phyloP scores from a whole-genome alignment of 495 filamentous ascomycete species.

The Trypethelium eluteriae region DNA sequence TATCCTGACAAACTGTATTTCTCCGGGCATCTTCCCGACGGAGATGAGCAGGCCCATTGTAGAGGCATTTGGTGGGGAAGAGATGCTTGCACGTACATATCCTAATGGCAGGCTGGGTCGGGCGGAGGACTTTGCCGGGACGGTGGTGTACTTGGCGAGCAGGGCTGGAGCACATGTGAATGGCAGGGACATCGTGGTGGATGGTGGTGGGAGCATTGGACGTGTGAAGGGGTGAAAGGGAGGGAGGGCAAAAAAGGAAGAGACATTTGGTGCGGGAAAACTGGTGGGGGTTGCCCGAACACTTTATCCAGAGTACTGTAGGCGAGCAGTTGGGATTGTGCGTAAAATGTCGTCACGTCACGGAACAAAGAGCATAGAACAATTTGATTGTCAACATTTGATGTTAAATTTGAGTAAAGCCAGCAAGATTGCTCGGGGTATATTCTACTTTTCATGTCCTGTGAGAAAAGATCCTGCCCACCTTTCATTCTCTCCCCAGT shows the following conservation, averaged over 20 bases:
- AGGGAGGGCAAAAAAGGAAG: neutral
- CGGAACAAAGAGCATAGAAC: too few relatives aligned
- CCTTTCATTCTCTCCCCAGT: too few relatives aligned
- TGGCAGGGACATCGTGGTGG: neutral
- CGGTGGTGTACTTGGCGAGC: slow-evolving; percentile 12
- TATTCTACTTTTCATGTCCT: too few relatives aligned
- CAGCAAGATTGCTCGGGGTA: too few relatives aligned
- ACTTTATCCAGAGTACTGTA: neutral
- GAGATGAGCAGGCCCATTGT: neutral
- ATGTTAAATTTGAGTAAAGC: too few relatives aligned
- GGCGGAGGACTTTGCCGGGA: slow-evolving; percentile 10
- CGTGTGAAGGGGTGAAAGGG: neutral
- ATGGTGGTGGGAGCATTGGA: slow-evolving; percentile 8
- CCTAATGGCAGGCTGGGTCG: neutral
- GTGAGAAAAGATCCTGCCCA: too few relatives aligned
- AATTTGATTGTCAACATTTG: too few relatives aligned
- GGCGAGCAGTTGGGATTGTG: too few relatives aligned
- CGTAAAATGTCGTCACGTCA: too few relatives aligned
- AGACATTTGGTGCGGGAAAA: neutral
- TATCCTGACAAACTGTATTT: neutral
- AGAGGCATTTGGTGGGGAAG: neutral
- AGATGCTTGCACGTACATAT: neutral
- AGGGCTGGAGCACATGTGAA: neutral
- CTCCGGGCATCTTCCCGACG: slow-evolving; percentile 2
- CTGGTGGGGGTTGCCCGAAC: neutral